Base-by-base conservation (phyloP, 345 rosid species). In the Eucalyptus pumila region DNA sequence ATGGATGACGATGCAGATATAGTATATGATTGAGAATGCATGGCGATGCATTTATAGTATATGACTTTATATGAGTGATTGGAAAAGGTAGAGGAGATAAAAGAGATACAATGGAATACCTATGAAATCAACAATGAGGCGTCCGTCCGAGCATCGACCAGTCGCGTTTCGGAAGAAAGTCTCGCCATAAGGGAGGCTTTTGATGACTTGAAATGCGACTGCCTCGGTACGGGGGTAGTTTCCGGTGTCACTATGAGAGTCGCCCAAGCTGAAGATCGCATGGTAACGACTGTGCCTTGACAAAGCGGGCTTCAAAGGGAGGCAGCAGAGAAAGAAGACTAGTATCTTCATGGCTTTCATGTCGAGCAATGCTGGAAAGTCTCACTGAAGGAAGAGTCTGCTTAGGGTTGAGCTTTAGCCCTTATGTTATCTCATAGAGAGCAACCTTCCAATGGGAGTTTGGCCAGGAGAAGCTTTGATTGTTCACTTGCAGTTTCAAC, bases 81-180 rank as follows among this genome's bases (percentile, higher is more conserved):
- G 14, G 42, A 40, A 76, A 76, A 6, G 24, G 85, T 6, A 76
- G 14, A 40, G 47, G 27, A 40, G 24, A 40, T 42, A 21, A 11
- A 11, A 37, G 27, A 21, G 85, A 40, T 12, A 21, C 5, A 11
- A 76, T 6, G 47, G 47, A 92, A 13, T 95, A 95, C 89, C 95
- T 95, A 86, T 95, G 47, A 76, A 76, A 40, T 76, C 85, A 14
- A 76, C 15, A 23, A 40, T 12, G 47, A 76, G 47, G 15, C 85
- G 85, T 40, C 85, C 85, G 2, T 76, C 9, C 5, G 85, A 76
- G 85, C 47, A 76, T 40, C 85, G 93, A 10, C 96, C 96, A 4
- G 96, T 94, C 40, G 96, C 72, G 8, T 32, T 94, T 42, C 76
- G 87, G 37, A 95, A 95, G 91, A 93, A 95, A 80, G 96, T 95